A percentile compares a stretch with the other conserved stretches of the same genome.
Evolutionary conservation across 306 rosid species (phyloP).

Genomic region (Fragaria ananassa): DNA sequence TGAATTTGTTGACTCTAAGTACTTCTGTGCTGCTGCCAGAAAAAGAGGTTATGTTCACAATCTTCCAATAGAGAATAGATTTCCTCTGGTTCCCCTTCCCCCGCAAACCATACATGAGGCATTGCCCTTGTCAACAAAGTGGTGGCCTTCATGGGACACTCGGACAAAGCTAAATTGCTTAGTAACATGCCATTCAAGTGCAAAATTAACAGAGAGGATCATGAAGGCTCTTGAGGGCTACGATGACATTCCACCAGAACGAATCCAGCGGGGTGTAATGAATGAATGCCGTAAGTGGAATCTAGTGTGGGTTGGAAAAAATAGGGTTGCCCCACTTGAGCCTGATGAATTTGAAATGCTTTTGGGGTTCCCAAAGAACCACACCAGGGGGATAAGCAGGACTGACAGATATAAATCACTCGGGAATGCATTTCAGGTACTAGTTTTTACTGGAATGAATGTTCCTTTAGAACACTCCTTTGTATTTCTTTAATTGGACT

Average conservation of each 20-base stretch:
- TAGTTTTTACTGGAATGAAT: not conserved
- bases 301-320: slow-evolving; percentile 93
- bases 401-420: slow-evolving; percentile 91
- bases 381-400: slow-evolving; percentile 94
- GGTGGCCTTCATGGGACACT: slow-evolving; percentile 98
- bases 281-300: slow-evolving; percentile 90
- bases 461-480: not conserved
- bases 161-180: slow-evolving; percentile 76
- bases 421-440: slow-evolving; percentile 95
- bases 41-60: slow-evolving; percentile 92
- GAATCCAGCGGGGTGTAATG: slow-evolving; percentile 53
- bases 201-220: slow-evolving; percentile 68
- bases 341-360: slow-evolving; percentile 86
- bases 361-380: slow-evolving; percentile 88
- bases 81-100: slow-evolving; percentile 75
- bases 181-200: slow-evolving; percentile 68
- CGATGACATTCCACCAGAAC: slow-evolving; percentile 55
- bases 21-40: slow-evolving; percentile 88
- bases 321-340: slow-evolving; percentile 91
- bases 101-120: slow-evolving; percentile 72
- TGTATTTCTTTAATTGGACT: not conserved
- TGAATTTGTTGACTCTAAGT: slow-evolving; percentile 88
- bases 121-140: slow-evolving; percentile 67
- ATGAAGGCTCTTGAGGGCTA: slow-evolving; percentile 62
- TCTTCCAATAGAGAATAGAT: slow-evolving; percentile 72